Conservation (phyloP, 2,329 filamentous ascomycete species). For the Cryphonectria japonica region DNA sequence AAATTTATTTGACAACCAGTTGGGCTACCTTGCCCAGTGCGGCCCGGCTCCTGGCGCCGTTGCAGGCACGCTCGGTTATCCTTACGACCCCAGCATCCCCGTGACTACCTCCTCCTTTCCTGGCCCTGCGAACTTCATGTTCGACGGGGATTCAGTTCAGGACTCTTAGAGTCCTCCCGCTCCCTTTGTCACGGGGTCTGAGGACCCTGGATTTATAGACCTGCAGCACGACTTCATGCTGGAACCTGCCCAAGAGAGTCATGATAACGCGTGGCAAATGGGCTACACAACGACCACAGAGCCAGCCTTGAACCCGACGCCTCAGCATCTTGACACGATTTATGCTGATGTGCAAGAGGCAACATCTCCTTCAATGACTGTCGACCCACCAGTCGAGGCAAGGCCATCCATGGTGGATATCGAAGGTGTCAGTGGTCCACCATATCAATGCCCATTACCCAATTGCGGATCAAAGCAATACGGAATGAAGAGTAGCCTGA, state of each 20-base stretch:
- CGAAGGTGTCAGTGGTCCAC: neutral
- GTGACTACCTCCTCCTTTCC: conserved; percentile 8
- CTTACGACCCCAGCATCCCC: neutral
- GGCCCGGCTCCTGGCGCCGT: neutral
- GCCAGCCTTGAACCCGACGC: neutral
- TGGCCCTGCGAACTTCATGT: conserved; percentile 16
- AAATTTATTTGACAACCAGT: neutral
- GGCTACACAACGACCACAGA: neutral
- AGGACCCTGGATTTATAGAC: neutral
- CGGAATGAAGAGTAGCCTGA: neutral
- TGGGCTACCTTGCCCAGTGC: neutral
- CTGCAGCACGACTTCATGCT: neutral
- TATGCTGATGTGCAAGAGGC: neutral
- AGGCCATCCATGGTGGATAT: conserved; percentile 2
- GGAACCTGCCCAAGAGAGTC: neutral
- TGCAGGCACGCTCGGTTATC: neutral
- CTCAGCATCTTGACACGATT: neutral
- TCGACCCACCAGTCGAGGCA: neutral
- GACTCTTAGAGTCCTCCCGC: conserved; percentile 18
- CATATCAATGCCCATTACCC: conserved; percentile 8
- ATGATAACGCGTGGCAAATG: neutral
- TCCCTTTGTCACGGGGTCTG: conserved; percentile 12
- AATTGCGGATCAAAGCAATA: neutral
- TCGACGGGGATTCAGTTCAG: conserved; percentile 17
- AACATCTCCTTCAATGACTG: neutral